These are phyloP conservation scores for Calonectria leucothoes DNA, from an alignment of 2,329 filamentous ascomycete species.

Conservation along the genomic window DNA sequence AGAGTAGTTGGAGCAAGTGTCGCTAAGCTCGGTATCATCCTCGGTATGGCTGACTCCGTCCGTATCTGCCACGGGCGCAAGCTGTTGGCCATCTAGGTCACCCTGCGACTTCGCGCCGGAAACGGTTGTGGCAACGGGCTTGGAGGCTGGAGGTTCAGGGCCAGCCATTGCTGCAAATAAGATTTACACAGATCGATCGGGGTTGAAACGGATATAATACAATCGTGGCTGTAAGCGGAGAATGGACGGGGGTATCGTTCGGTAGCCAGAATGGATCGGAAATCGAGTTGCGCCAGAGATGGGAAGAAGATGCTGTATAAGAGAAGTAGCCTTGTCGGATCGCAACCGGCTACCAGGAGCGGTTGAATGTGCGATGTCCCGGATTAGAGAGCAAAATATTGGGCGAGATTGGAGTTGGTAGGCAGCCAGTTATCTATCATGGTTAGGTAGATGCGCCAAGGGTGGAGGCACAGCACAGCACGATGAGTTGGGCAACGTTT, in stretches of 20 bases:
- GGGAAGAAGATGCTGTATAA: background rate
- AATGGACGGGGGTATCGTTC: background rate
- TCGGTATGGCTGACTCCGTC: constrained; percentile 31
- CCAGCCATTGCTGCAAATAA: constrained; percentile 28
- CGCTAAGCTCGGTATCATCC: constrained; percentile 40
- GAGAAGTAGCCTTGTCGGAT: background rate
- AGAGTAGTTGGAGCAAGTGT: constrained; percentile 47
- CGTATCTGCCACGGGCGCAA: constrained; percentile 20
- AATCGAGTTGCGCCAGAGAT: background rate
- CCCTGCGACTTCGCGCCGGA: constrained; percentile 20
- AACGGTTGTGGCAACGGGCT: background rate
- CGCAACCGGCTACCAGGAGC: background rate
- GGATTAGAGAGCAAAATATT: background rate
- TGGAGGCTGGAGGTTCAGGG: background rate
- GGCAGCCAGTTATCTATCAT: background rate
- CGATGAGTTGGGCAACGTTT: background rate
- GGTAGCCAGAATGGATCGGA: background rate
- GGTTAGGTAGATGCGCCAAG: background rate
- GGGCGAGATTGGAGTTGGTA: background rate
- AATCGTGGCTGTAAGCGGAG: background rate
- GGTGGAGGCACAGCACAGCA: background rate
- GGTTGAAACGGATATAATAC: background rate
- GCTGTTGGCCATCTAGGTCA: constrained; percentile 14
- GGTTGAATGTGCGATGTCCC: background rate
- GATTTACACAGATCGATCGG: constrained; percentile 17